Evolutionary conservation across 768 basidiomycete species (phyloP).

Genomic region (Lentinula sp.): DNA sequence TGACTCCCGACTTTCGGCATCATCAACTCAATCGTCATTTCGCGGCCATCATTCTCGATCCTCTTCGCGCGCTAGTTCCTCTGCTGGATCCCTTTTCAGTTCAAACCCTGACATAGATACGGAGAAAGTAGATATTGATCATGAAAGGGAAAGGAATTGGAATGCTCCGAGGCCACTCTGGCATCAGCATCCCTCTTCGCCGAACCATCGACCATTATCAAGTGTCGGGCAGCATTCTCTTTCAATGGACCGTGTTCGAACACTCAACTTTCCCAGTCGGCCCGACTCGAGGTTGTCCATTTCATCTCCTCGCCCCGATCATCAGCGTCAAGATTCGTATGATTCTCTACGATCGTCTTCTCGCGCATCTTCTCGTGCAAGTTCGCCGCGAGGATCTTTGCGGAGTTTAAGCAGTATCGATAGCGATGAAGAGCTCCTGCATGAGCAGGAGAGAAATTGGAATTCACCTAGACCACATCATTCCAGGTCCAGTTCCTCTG

Average conservation of each 20-base stretch:
- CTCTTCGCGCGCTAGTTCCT: constrained; percentile 37
- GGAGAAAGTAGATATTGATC: constrained; percentile 27
- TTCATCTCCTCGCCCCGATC: constrained; percentile 6
- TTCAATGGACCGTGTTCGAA: constrained; percentile 23
- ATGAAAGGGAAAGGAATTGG: constrained; percentile 65
- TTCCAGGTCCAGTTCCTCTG: background rate
- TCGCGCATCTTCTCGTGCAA: constrained; percentile 8
- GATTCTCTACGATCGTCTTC: constrained; percentile 14
- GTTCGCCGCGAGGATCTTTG: constrained; percentile 20
- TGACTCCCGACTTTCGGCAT: constrained; percentile 29
- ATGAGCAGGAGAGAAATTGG: constrained; percentile 65
- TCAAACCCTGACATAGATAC: constrained; percentile 25
- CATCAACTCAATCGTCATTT: constrained; percentile 12
- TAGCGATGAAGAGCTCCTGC: constrained; percentile 26
- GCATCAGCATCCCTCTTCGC: constrained; percentile 20
- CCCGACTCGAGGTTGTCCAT: constrained; percentile 32
- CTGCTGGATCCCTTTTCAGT: constrained; percentile 28
- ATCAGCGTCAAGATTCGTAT: constrained; percentile 23
- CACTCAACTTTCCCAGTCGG: constrained; percentile 31
- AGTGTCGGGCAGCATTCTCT: constrained; percentile 39
- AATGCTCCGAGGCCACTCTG: constrained; percentile 60
- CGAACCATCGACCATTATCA: constrained; percentile 17
- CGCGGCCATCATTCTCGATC: constrained; percentile 27
- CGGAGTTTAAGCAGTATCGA: constrained; percentile 24
- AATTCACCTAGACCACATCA: constrained; percentile 52